Evolutionary conservation across 1,284 basidiomycete species (phyloP).

Genomic region (Mycosarcoma mackinlayi): DNA sequence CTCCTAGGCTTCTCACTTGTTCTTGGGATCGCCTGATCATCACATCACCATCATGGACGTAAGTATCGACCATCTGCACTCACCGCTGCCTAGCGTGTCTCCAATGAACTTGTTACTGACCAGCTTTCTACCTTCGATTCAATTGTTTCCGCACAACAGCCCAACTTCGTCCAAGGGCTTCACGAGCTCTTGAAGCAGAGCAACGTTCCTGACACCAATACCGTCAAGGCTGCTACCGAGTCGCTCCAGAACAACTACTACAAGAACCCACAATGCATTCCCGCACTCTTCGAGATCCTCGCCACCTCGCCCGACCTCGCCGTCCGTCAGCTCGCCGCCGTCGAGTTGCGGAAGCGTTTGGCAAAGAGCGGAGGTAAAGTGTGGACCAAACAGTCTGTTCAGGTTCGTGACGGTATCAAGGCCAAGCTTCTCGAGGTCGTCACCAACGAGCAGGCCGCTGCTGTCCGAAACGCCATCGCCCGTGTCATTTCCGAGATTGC

Average conservation of each 20-base stretch:
- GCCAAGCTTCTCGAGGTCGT: slow-evolving; percentile 82
- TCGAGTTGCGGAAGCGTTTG: slow-evolving; percentile 95
- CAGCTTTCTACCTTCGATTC: neutral
- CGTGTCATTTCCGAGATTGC: slow-evolving; percentile 95
- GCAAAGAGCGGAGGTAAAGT: slow-evolving; percentile 81
- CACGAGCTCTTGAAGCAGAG: slow-evolving; percentile 65
- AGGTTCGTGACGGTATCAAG: slow-evolving; percentile 86
- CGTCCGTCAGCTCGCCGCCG: slow-evolving; percentile 96
- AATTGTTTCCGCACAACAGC: slow-evolving; percentile 11
- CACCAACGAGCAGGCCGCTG: slow-evolving; percentile 80
- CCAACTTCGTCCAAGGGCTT: slow-evolving; percentile 63
- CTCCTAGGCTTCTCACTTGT: neutral
- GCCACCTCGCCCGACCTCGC: slow-evolving; percentile 81
- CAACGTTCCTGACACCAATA: slow-evolving; percentile 65
- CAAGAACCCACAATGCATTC: slow-evolving; percentile 88
- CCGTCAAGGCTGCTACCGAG: slow-evolving; percentile 75
- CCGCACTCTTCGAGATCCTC: slow-evolving; percentile 88
- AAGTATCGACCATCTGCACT: slow-evolving; percentile 4
- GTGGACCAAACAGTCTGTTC: slow-evolving; percentile 81
- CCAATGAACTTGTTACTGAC: neutral
- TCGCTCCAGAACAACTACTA: slow-evolving; percentile 76
- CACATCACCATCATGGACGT: slow-evolving; percentile 23
- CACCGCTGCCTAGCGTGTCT: neutral
- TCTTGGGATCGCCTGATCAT: neutral
- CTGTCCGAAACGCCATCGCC: slow-evolving; percentile 81